A percentile compares a stretch with the other conserved stretches of the same genome.
Evolutionary conservation across 2,329 filamentous ascomycete species (phyloP).

Genomic region (Clonostachys chloroleuca): DNA sequence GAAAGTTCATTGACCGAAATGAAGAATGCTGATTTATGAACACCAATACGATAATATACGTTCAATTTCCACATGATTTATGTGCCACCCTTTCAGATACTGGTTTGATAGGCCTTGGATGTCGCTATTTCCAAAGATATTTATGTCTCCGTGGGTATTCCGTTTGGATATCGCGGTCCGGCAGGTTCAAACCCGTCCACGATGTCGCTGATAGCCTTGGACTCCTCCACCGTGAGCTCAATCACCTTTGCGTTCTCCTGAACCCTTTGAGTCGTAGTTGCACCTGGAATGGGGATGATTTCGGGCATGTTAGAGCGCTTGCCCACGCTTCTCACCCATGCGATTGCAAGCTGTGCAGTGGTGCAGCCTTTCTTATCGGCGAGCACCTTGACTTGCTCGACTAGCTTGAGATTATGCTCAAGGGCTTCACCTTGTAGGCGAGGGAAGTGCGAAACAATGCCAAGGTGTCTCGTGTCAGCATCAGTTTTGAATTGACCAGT

Average conservation of each 20-base stretch:
- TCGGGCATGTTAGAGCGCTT: conserved; percentile 45
- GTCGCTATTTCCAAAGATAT: not conserved
- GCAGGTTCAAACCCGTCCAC: conserved; percentile 39
- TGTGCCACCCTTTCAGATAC: too few relatives aligned
- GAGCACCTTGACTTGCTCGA: conserved; percentile 48
- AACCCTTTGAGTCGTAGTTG: conserved; percentile 50
- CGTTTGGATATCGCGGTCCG: conserved; percentile 42
- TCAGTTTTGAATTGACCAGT: conserved; percentile 47
- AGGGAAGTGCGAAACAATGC: conserved; percentile 39
- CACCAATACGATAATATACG: too few relatives aligned
- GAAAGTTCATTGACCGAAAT: too few relatives aligned
- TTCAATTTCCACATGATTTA: too few relatives aligned
- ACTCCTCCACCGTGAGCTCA: conserved; percentile 42
- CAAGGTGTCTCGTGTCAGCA: conserved; percentile 51
- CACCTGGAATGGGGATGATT: conserved; percentile 65
- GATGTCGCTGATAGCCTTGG: conserved; percentile 43
- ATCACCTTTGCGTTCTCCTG: conserved; percentile 54
- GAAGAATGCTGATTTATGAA: too few relatives aligned
- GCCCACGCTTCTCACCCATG: conserved; percentile 52
- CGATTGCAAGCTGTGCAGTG: conserved; percentile 60
- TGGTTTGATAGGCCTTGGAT: too few relatives aligned
- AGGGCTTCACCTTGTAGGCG: conserved; percentile 61
- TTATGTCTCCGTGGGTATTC: conserved; percentile 20
- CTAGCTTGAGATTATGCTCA: conserved; percentile 57
- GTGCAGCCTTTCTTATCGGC: conserved; percentile 57